Percentiles rank a stretch among this genome's conserved stretches.
Evolutionary conservation across 441 rosid species (phyloP).

Genomic region (Isatis lusitanica): DNA sequence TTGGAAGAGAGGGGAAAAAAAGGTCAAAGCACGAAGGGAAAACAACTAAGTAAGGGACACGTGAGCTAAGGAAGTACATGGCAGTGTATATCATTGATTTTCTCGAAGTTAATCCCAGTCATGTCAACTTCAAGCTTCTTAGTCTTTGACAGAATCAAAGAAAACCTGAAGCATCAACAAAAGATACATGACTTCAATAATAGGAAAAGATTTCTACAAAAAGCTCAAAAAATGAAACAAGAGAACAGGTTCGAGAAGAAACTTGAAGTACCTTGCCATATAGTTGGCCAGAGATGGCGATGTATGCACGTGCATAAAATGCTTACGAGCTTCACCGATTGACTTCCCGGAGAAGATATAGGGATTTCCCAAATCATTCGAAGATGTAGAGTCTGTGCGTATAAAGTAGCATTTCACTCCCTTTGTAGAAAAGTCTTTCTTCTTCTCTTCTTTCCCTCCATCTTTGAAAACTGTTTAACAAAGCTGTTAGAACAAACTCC

Average conservation of each 20-base stretch:
- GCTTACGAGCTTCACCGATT: conserved; percentile 57
- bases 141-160: conserved; percentile 73
- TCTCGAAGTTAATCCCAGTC: conserved; percentile 26
- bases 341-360: conserved; percentile 54
- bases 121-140: conserved; percentile 50
- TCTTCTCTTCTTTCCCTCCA: conserved; percentile 73
- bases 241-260: neutral
- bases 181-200: neutral
- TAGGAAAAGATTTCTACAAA: neutral
- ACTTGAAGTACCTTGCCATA: conserved; percentile 60
- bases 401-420: conserved; percentile 67
- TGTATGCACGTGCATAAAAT: conserved; percentile 71
- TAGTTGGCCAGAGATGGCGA: conserved; percentile 53
- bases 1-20: neutral
- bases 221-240: neutral
- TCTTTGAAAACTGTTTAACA: conserved; percentile 65
- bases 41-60: neutral
- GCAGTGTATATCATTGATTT: conserved; percentile 51
- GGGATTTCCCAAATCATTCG: conserved; percentile 30
- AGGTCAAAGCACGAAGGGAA: neutral
- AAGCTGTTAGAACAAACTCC: neutral
- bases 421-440: conserved; percentile 54
- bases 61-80: conserved; percentile 41
- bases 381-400: conserved; percentile 51
- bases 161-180: conserved; percentile 51